Base-by-base conservation (phyloP, 805 yeast species). In the Barnettozyma sp. region DNA sequence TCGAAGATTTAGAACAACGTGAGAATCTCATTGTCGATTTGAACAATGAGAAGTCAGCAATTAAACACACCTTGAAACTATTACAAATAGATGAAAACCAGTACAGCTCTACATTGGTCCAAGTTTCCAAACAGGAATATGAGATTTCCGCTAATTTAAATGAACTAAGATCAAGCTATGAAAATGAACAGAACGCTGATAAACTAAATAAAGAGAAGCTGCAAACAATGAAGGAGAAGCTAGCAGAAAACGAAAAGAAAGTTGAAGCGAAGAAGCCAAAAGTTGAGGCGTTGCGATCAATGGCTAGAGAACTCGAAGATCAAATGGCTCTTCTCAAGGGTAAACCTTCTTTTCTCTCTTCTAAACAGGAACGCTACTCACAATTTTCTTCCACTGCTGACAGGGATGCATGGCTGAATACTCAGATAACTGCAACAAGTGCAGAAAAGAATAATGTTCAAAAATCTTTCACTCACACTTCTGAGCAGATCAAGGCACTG, bases 301-400 rank as follows among this genome's bases (percentile, higher is more conserved):
- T 58, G 28, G 85, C 81, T 51, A 23, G 47, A 0, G 44, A 45
- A 4, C 42, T 68, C 22, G 70, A 70, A 36, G 46, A 53, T 4
- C 48, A 64, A 32, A 54, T 78, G 7, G 37, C 58, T 4, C 58
- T 62, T n/a, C 46, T 69, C 16, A 68, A 65, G 35, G 60, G 75
- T 7, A 67, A 59, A 20, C 87, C 82, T 54, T 64, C 82, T 44
- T 58, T 68, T 12, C 55, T 88, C 5, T 71, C 81, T 33, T 65
- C 82, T 7, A 88, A 86, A 50, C 82, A 78, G 47, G 84, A 82
- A 27, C 73, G 87, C 34, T 71, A 71, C 39, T 66, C 76, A 18
- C 71, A 74, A 43, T 87, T 86, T 47, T 43, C 55, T 1, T 56
- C 71, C 12, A 67, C 68, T 42, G 49, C 57, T 3, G 80, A 83